Base-by-base conservation (phyloP, 495 filamentous ascomycete genomes). In the Penicillium bovifimosum region DNA sequence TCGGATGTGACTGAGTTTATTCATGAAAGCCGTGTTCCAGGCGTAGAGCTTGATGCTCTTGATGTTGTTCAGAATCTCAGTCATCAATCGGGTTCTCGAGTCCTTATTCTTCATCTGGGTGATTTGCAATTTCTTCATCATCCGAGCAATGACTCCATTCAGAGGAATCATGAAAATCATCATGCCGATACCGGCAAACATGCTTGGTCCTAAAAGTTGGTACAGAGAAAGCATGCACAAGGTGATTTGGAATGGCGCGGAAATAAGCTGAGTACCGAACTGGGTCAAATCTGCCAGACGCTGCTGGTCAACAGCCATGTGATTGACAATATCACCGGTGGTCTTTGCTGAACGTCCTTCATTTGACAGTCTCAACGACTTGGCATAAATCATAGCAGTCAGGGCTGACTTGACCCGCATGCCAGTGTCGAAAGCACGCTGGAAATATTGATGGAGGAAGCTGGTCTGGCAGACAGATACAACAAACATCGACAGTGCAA, bases 71-170 rank as follows among this genome's bases (percentile, higher is more conserved):
- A 97, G 73, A 54, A 99, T 97, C 73, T 99, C 95, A 6, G 95
- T 93, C 79, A 96, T 95, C 47, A 99, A 68, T 31, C 92, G 77
- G 24, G 93, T 96, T 54, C 95, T 83, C 7, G 91, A 81, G 61
- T 99, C 95, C 70, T 99, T 99, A 71, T 97, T 97, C 75, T 92
- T 95, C 95, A 99, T 99, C 72, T 99, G 95, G 52, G 80, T 71
- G 66, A 96, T 96, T 65, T 97, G 95, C 43, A 99, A 73, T 18
- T 75, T 90, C 72, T 96, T 97, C 90, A 96, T 95, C 57, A 95
- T 72, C 49, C 84, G 80, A 13, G 95, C 95, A 67, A 97, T 95
- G 46, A 92, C 69, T 42, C 95, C 95, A 67, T 99, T 97, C 59
- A 97, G 72, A 13, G 95, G 95, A 56, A 99, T 91, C 92, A 96